Conservation (phyloP, 225 moss, liverwort and hornwort species). For the Takakia lepidozioides region DNA sequence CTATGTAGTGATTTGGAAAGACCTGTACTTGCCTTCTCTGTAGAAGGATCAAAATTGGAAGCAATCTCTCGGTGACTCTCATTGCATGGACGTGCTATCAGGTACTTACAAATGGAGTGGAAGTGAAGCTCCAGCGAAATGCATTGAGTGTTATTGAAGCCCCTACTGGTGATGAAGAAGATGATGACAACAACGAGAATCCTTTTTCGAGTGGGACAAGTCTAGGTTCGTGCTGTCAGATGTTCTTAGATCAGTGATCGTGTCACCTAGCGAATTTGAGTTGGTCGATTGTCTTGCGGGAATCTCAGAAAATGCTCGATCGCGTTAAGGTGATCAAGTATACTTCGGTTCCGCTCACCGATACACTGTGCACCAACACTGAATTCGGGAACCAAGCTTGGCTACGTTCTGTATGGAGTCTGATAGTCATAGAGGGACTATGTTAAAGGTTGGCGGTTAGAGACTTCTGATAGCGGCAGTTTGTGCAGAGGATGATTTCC, state of each 20-base stretch:
- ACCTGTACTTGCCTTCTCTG: background rate
- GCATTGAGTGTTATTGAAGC: slow-evolving; percentile 62
- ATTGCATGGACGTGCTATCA: slow-evolving; percentile 2
- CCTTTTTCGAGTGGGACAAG: slow-evolving; percentile 60
- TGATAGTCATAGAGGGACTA: too few species aligned
- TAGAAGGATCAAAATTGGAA: background rate
- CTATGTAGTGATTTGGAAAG: background rate
- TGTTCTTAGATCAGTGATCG: too few species aligned
- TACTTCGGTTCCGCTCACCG: too few species aligned
- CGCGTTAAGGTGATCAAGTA: too few species aligned
- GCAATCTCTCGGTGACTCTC: background rate
- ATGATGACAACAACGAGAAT: slow-evolving; percentile 55
- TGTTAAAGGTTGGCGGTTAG: too few species aligned
- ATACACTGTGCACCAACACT: too few species aligned
- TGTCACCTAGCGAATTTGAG: too few species aligned
- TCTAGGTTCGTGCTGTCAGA: slow-evolving; percentile 48
- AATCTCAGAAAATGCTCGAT: too few species aligned
- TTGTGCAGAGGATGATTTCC: slow-evolving; percentile 44
- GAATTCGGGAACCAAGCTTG: too few species aligned
- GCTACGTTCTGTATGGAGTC: too few species aligned
- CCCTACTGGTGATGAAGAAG: slow-evolving; percentile 53
- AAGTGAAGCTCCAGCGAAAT: slow-evolving; percentile 68
- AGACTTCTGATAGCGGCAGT: too few species aligned
- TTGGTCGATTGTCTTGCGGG: too few species aligned
- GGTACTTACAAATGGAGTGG: slow-evolving; percentile 54